phyloP scores from a whole-genome alignment of 2,329 filamentous ascomycete species.

The Phialophora chinensis region DNA sequence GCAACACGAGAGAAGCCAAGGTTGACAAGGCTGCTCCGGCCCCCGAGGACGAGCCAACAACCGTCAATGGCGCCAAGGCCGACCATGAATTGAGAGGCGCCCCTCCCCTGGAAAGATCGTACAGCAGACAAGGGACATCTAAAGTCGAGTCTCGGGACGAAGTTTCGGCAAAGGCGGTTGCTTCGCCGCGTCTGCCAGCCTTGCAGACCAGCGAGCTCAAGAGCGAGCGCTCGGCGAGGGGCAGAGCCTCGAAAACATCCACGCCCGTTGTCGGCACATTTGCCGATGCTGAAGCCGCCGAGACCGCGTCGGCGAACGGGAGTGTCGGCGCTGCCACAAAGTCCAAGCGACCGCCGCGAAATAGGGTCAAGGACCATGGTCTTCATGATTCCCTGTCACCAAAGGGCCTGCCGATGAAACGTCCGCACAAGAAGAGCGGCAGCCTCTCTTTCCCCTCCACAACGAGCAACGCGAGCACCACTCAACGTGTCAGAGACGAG shows the following conservation, averaged over 20 bases:
- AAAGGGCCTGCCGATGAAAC: conserved; percentile 42
- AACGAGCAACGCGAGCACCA: not conserved
- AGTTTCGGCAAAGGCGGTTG: conserved; percentile 26
- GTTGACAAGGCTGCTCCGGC: conserved; percentile 44
- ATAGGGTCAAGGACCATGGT: conserved; percentile 39
- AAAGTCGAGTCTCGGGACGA: conserved; percentile 30
- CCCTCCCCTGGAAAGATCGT: conserved; percentile 31
- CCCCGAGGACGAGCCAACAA: conserved; percentile 55
- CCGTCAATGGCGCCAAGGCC: conserved; percentile 34
- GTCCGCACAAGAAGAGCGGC: conserved; percentile 47
- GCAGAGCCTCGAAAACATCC: conserved; percentile 49
- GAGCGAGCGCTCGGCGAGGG: conserved; percentile 37
- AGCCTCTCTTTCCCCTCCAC: conserved; percentile 39
- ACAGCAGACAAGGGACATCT: conserved; percentile 47
- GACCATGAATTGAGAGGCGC: conserved; percentile 44
- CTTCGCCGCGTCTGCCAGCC: conserved; percentile 41
- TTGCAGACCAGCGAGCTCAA: conserved; percentile 20
- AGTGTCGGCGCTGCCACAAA: conserved; percentile 27
- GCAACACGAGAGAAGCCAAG: conserved; percentile 57
- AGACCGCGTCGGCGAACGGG: conserved; percentile 27
- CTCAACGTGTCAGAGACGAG: conserved; percentile 26
- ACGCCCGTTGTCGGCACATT: conserved; percentile 49
- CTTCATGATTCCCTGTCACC: conserved; percentile 40
- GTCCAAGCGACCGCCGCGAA: conserved; percentile 34
- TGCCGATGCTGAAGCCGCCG: conserved; percentile 42